Conservation (phyloP, 495 filamentous ascomycete genomes). For the Pseudoneurospora amorphoporcata region DNA sequence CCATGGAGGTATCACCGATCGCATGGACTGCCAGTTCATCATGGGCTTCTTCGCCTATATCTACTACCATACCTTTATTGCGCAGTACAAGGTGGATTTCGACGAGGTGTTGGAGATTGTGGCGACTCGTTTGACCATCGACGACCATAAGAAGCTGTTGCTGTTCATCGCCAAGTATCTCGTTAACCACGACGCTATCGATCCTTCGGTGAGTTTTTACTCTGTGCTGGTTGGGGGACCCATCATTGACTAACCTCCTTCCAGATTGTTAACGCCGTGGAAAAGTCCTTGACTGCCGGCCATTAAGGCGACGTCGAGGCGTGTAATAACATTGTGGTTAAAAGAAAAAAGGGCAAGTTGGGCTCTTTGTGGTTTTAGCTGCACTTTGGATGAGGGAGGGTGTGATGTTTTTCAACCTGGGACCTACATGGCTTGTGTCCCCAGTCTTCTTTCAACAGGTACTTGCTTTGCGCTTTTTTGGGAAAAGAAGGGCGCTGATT, state of each 20-base stretch:
- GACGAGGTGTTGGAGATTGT: constrained; percentile 80
- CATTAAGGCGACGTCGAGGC: background rate
- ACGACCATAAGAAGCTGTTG: constrained; percentile 85
- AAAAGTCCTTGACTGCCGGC: background rate
- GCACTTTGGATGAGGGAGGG: background rate
- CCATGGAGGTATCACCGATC: constrained; percentile 96
- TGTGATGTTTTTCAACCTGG: background rate
- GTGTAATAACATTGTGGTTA: background rate
- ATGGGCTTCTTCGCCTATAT: constrained; percentile 99
- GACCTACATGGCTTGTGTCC: background rate
- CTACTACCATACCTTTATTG: constrained; percentile 98
- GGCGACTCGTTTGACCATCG: constrained; percentile 69
- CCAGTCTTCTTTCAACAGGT: background rate
- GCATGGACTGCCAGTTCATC: constrained; percentile 99
- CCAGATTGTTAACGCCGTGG: constrained; percentile 4
- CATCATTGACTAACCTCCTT: background rate
- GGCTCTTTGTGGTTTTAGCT: background rate
- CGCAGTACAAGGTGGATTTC: constrained; percentile 67
- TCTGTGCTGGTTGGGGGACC: background rate
- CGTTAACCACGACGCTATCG: constrained; percentile 58
- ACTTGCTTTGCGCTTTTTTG: background rate
- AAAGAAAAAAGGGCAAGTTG: background rate
- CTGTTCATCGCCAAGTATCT: constrained; percentile 75
- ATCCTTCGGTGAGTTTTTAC: constrained; percentile 5
- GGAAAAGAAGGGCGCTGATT: background rate